Conservation (phyloP, 257 asterid genomes). For the Mentha longifolia region DNA sequence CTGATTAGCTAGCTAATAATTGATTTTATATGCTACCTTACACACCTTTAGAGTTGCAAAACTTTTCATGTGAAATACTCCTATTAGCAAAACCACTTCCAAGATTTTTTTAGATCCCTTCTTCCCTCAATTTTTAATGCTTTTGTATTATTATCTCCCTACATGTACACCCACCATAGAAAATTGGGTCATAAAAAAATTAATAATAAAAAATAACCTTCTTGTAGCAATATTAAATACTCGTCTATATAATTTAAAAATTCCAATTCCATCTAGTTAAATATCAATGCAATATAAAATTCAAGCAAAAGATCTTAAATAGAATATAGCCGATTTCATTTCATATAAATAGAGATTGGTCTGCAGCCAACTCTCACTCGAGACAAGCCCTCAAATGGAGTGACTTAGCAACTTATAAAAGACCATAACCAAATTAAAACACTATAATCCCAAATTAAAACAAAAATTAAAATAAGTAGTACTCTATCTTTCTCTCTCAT, state of each 20-base stretch:
- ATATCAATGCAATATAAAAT: neutral
- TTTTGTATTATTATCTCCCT: no score
- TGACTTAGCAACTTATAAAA: conserved; percentile 17
- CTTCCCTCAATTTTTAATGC: no score
- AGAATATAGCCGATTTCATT: neutral
- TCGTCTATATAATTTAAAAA: neutral
- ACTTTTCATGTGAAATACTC: no score
- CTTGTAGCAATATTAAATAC: neutral
- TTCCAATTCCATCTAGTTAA: neutral
- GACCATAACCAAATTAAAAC: neutral
- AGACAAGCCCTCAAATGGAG: conserved; percentile 36
- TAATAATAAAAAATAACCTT: no score
- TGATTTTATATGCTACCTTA: no score
- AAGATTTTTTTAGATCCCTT: no score
- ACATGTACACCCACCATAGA: no score
- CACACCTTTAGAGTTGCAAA: no score
- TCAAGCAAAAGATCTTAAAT: neutral
- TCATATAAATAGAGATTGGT: conserved; percentile 14
- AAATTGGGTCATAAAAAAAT: no score
- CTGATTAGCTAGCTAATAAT: no score
- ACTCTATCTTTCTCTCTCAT: neutral
- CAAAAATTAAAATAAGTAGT: no score
- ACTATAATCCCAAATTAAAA: neutral
- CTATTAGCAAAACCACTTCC: no score
- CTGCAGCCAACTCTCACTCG: conserved; percentile 33